Evolutionary conservation across 768 basidiomycete genomes (phyloP).

Genomic region (Mrakia hoshinonis): DNA sequence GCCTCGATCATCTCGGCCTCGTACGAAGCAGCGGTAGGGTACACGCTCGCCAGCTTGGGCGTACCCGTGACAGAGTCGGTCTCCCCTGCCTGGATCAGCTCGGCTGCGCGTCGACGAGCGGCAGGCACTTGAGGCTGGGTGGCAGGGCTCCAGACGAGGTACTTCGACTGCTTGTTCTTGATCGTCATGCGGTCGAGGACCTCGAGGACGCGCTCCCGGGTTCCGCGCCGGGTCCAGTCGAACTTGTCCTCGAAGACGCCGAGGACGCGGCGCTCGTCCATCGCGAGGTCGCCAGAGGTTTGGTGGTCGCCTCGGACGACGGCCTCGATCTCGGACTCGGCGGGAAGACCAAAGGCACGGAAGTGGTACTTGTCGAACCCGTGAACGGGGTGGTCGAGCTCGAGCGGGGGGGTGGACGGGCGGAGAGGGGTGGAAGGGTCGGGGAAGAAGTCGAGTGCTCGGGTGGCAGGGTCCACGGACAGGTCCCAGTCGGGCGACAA

Average conservation of each 20-base stretch:
- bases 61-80: not conserved
- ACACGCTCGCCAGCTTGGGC: no score
- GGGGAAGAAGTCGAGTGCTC: slow-evolving; percentile 17
- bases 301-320: slow-evolving; percentile 58
- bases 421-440: slow-evolving; percentile 32
- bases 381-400: slow-evolving; percentile 30
- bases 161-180: not conserved
- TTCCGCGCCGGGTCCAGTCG: slow-evolving; percentile 40
- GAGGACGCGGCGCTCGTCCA: slow-evolving; percentile 58
- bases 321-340: slow-evolving; percentile 61
- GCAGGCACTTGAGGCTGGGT: not conserved
- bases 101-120: not conserved
- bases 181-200: not conserved
- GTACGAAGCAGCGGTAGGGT: not conserved
- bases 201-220: not conserved
- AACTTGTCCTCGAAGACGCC: slow-evolving; percentile 49
- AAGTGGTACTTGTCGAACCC: slow-evolving; percentile 36
- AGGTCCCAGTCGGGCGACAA: slow-evolving; percentile 17
- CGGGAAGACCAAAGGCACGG: slow-evolving; percentile 54
- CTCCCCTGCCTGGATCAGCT: not conserved
- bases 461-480: not conserved
- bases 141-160: slow-evolving; percentile 5
- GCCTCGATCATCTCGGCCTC: not conserved
- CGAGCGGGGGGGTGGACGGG: slow-evolving; percentile 23
- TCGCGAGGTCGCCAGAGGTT: slow-evolving; percentile 55